These are phyloP conservation scores for Candida awuae DNA, from an alignment of 805 yeast genomes.

Conservation along the genomic window DNA sequence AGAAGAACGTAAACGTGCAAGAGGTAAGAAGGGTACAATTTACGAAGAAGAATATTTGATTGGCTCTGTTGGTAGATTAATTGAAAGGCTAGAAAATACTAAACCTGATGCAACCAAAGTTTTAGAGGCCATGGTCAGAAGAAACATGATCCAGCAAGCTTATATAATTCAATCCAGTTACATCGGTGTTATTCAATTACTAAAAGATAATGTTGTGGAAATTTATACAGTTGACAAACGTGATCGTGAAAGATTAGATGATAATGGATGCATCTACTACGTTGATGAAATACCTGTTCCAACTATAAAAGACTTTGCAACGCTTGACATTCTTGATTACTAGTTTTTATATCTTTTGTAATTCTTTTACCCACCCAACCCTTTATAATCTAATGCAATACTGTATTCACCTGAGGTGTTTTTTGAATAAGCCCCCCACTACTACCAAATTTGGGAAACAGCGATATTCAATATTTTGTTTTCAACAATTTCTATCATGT, in stretches of 20 bases:
- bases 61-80: slow-evolving; percentile 76
- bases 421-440: too few relatives aligned
- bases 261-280: slow-evolving; percentile 73
- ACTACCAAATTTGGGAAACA: too few relatives aligned
- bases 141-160: slow-evolving; percentile 72
- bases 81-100: slow-evolving; percentile 72
- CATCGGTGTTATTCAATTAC: slow-evolving; percentile 44
- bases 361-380: too few relatives aligned
- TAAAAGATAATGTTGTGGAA: slow-evolving; percentile 60
- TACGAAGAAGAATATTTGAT: slow-evolving; percentile 95
- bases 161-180: slow-evolving; percentile 66
- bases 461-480: too few relatives aligned
- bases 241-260: slow-evolving; percentile 85
- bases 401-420: too few relatives aligned
- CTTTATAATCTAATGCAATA: too few relatives aligned
- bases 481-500: too few relatives aligned
- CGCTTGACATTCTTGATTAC: slow-evolving; percentile 49
- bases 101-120: slow-evolving; percentile 65
- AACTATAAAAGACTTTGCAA: slow-evolving; percentile 52
- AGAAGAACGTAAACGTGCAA: slow-evolving; percentile 91
- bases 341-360: slow-evolving; percentile 19
- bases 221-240: slow-evolving; percentile 75
- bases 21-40: slow-evolving; percentile 96
- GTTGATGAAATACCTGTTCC: slow-evolving; percentile 75
- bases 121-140: slow-evolving; percentile 68